Conservation (phyloP, 352 stramenopile species). For the Paralagenidium karlingii region DNA sequence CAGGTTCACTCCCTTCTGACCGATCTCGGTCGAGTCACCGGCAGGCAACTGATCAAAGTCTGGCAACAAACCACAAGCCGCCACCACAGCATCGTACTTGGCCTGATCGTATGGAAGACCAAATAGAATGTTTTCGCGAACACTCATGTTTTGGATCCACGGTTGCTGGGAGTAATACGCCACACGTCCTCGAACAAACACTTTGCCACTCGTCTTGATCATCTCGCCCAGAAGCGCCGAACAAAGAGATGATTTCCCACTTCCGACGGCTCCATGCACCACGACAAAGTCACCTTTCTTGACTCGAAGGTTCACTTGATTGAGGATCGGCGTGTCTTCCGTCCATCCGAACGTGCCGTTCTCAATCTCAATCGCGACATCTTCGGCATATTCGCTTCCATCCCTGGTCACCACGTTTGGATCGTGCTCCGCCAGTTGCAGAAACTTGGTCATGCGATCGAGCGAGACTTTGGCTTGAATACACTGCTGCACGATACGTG, state of each 20-base stretch:
- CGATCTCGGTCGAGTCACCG: slow-evolving; percentile 92
- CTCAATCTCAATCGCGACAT: slow-evolving; percentile 9
- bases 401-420: neutral
- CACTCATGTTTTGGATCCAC: slow-evolving; percentile 93
- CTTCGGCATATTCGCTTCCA: slow-evolving; percentile 2
- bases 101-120: slow-evolving; percentile 34
- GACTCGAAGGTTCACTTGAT: slow-evolving; percentile 15
- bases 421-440: slow-evolving; percentile 8
- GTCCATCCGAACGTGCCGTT: slow-evolving; percentile 15
- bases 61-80: slow-evolving; percentile 65
- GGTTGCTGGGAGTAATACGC: slow-evolving; percentile 80
- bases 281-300: slow-evolving; percentile 36
- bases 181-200: slow-evolving; percentile 23
- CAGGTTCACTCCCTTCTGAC: slow-evolving; percentile 92
- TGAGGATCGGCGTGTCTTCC: slow-evolving; percentile 6
- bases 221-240: slow-evolving; percentile 75
- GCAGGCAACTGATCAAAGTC: slow-evolving; percentile 76
- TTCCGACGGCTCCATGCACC: slow-evolving; percentile 28
- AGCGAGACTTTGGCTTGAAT: slow-evolving; percentile 10
- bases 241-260: slow-evolving; percentile 45
- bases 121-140: slow-evolving; percentile 94
- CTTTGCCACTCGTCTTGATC: slow-evolving; percentile 21
- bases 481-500: slow-evolving; percentile 4
- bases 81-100: slow-evolving; percentile 46
- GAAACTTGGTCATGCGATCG: slow-evolving; percentile 13